Base-by-base conservation (phyloP, 129 eudicot species). In the Flaveria bidentis region DNA sequence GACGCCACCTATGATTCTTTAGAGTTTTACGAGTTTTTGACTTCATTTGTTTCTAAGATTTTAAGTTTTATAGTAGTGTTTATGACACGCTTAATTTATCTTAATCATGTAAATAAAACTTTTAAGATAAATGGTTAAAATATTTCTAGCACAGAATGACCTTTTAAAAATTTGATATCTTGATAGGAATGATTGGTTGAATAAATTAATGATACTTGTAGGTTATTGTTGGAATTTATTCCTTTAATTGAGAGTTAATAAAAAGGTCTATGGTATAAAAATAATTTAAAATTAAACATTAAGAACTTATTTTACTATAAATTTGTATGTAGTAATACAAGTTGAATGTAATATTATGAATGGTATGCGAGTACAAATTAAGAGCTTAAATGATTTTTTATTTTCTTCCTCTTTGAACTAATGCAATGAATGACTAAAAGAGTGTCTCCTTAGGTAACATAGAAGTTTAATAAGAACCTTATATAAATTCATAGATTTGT, bases 161-260 rank as follows among this genome's bases (percentile, higher is more conserved):
- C 69, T 17, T 68, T 39, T 76, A 23, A 33, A 51, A 9, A 9
- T 17, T 45, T 45, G 62, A 51, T 44, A 25, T 28, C 61, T 69
- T 69, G 62, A 30, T 25, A 56, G 62, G 62, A 53, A 62, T 30
- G 71, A 5, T 69, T 67, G 51, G 69, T 77, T 42, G 75, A 77
- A 56, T 20, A 20, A 20, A 20, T 20, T 20, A 20, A 20, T 68
- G 42, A 77, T 68, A 67, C 61, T 44, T 69, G 41, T 46, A 57
- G 17, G 45, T 78, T 72, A 55, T 78, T 25, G 51, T 47, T 68
- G 52, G 82, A 78, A 78, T 69, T 69, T 78, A 57, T 78, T 57
- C 86, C 53, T 72, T 45, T 8, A 36, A 71, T 13, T 49, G 11
- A 9, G 26, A 71, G 12, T 51, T 50, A 28, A 50, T n/a, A 15